Evolutionary conservation across 371 early-diverging fungal species (phyloP), one percentile per base, ranked within the genome.

Genomic region (Mucor velutinosus): DNA sequence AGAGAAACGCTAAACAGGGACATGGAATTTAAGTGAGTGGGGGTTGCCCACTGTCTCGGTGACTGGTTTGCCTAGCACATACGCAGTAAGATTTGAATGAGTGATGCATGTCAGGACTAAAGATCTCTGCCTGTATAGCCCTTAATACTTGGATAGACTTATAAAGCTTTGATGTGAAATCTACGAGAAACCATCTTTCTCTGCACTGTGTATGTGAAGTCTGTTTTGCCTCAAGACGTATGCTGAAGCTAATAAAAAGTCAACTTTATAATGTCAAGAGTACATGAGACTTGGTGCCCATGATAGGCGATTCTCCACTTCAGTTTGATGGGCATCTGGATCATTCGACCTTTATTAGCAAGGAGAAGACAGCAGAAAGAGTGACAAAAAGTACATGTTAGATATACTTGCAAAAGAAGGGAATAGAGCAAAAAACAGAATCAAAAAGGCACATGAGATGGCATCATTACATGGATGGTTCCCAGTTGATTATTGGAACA

Each of bases 21-120:
- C 53, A 53, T 25, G 53, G 27, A 53, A 53, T 53, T 49, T 21
- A n/a, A 53, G 25, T 53, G 53, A 53, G 25, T 53, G 53, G 53
- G 51, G 53, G 53, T 53, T 53, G 53, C 53, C 27, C 27, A 53
- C 53, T 53, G 4, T 53, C 27, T 25, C 15, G 25, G 53, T 53
- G 53, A 49, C 49, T 49, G 49, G 49, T 49, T 49, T 49, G n/a
- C n/a, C 4, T n/a, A n/a, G 23, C 23, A 0, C 37, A 12, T 35
- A 35, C 37, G 37, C 37, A 35, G 37, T 35, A 35, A 21, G 23
- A 23, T 49, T 23, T 23, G 12, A 23, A 15, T 41, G 41, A 41
- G 17, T 41, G 17, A 41, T 41, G 41, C 41, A 11, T 37, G 11
- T 37, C 37, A 37, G 6, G 37, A 37, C 37, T 3, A 6, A 14